Percentiles rank a stretch among this genome's conserved stretches.
Evolutionary conservation across 2,329 filamentous ascomycete genomes (phyloP).

Genomic region (Arachnomyces sp.): DNA sequence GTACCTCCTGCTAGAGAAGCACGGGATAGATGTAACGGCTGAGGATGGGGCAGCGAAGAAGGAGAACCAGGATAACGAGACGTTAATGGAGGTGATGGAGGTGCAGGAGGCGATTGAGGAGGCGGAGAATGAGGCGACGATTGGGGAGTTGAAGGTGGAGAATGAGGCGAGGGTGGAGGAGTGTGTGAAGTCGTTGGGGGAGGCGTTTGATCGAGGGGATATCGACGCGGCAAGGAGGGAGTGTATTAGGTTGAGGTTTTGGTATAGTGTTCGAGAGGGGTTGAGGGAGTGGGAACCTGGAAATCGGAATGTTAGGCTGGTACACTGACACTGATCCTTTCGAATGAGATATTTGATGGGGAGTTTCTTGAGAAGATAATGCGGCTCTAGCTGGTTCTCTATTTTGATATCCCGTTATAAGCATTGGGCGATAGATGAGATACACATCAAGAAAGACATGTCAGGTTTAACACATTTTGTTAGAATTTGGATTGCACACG

Average conservation of each 20-base stretch:
- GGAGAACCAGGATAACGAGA: constrained; percentile 58
- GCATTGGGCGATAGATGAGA: too few species aligned
- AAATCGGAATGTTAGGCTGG: constrained; percentile 47
- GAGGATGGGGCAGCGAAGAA: constrained; percentile 62
- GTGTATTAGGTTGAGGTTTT: constrained; percentile 74
- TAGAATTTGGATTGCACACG: too few species aligned
- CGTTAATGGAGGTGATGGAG: constrained; percentile 83
- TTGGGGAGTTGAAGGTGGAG: constrained; percentile 55
- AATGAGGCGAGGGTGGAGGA: constrained; percentile 61
- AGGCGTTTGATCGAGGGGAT: constrained; percentile 59
- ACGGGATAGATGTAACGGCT: constrained; percentile 63
- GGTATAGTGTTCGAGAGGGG: constrained; percentile 77
- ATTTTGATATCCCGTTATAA: too few species aligned
- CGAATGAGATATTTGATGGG: constrained; percentile 2
- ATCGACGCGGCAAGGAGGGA: constrained; percentile 59
- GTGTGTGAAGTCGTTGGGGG: constrained; percentile 55
- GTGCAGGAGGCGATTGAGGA: constrained; percentile 67
- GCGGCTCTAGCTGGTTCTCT: too few species aligned
- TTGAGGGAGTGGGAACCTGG: constrained; percentile 79
- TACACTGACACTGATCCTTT: constrained; percentile 43
- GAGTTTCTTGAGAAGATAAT: too few species aligned
- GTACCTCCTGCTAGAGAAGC: constrained; percentile 61
- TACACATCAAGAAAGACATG: too few species aligned
- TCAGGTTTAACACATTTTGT: too few species aligned
- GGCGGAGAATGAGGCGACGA: constrained; percentile 51